Base-by-base conservation (phyloP, 257 asterid genomes). In the Solanum chmielewskii region DNA sequence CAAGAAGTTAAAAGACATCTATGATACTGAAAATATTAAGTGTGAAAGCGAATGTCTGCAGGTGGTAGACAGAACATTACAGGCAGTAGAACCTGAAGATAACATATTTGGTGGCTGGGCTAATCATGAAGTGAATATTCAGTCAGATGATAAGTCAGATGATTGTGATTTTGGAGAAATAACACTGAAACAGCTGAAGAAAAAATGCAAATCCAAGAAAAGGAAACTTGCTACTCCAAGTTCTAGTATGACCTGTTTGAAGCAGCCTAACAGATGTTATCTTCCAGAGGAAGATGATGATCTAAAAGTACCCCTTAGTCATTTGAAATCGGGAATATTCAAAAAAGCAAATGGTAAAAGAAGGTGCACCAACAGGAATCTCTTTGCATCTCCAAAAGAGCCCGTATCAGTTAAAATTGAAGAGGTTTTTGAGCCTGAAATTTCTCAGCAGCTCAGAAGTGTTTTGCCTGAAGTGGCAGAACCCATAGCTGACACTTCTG, bases 131-230 rank as follows among this genome's bases (percentile, higher is more conserved):
- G 88, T 47, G 44, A 87, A 60, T 73, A 88, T 89, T 85, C 91
- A 86, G 81, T 60, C 89, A 87, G 93, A 69, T 33, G 83, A 85
- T 16, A 52, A 37, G 83, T 59, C 90, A 88, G 92, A 62, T 35
- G 80, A 82, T 15, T 60, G 23, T 42, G 73, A 11, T 83, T 74
- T 18, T 85, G 89, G 86, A 41, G 88, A 90, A 77, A 84, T 92
- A 92, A 97, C 99, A 49, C 89, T 95, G 90, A 91, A 91, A 84
- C 96, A 95, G 76, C 92, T 97, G 3, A 93, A 71, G 86, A 73
- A 91, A 56, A 90, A 83, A 83, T 88, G 91, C 80, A 89, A 60
- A 84, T 83, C 88, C 52, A 96, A 90, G 96, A 97, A 95, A 92
- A 91, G 96, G 89, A 93, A 92, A 64, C 62, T 7, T 64, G 86